A percentile compares a stretch with the other conserved stretches of the same genome.
These are phyloP conservation scores for Ganoderma leucocontextum DNA, from an alignment of 1,284 basidiomycete species.

Conservation along the genomic window DNA sequence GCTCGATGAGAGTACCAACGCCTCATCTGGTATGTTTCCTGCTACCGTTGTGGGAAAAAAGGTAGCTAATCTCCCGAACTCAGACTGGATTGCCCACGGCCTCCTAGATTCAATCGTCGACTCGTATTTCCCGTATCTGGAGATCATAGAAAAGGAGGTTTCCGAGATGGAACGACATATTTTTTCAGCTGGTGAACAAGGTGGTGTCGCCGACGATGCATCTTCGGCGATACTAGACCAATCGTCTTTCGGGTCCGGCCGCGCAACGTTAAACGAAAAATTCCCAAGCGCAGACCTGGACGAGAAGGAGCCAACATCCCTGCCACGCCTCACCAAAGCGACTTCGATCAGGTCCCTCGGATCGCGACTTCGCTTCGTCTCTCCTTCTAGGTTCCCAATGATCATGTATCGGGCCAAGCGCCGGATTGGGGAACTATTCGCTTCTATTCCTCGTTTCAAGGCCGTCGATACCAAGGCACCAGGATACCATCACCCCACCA, in stretches of 20 bases:
- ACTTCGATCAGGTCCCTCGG: slow-evolving; percentile 13
- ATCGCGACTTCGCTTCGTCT: slow-evolving; percentile 34
- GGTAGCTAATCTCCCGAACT: background rate
- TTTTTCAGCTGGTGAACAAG: slow-evolving; percentile 45
- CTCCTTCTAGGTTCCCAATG: slow-evolving; percentile 34
- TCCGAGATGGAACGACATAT: slow-evolving; percentile 81
- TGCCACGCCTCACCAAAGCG: slow-evolving; percentile 19
- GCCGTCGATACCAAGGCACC: slow-evolving; percentile 30
- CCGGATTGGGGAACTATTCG: slow-evolving; percentile 20
- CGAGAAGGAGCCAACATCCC: slow-evolving; percentile 23
- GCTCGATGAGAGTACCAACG: slow-evolving; percentile 63
- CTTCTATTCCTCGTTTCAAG: slow-evolving; percentile 29
- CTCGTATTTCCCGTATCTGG: slow-evolving; percentile 89
- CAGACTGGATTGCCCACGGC: slow-evolving; percentile 96
- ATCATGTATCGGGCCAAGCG: slow-evolving; percentile 34
- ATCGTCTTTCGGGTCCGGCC: slow-evolving; percentile 13
- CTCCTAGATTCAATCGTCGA: slow-evolving; percentile 95
- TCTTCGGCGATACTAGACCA: background rate
- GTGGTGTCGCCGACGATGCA: background rate
- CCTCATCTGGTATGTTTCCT: slow-evolving; percentile 69
- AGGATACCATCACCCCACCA: slow-evolving; percentile 42
- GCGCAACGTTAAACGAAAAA: slow-evolving; percentile 14
- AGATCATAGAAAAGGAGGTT: slow-evolving; percentile 87
- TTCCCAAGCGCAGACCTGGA: slow-evolving; percentile 2
- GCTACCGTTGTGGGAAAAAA: background rate